Evolutionary conservation across 129 eudicot species (phyloP).

Genomic region (Mikania micrantha): DNA sequence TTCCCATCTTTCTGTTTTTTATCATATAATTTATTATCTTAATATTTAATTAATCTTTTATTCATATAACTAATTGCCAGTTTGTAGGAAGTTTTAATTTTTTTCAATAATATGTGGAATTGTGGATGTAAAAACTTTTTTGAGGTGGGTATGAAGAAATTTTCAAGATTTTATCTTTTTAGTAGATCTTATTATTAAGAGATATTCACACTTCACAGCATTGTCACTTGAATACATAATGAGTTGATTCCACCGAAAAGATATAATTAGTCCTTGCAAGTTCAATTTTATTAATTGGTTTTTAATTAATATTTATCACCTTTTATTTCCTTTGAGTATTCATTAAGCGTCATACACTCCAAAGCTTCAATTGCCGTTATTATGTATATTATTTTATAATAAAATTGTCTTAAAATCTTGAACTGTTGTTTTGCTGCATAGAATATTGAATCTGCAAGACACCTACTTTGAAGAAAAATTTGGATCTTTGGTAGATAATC

Average conservation of each 20-base stretch:
- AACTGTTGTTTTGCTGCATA: constrained; percentile 25
- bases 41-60: too few relatives aligned
- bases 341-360: constrained; percentile 13
- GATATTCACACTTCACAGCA: constrained; percentile 27
- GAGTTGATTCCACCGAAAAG: constrained; percentile 10
- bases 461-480: constrained; percentile 60
- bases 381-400: background rate
- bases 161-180: constrained; percentile 11
- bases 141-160: constrained; percentile 12
- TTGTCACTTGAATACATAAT: constrained; percentile 16
- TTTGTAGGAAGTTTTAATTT: background rate
- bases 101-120: background rate
- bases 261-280: background rate
- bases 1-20: background rate
- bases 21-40: too few relatives aligned
- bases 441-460: constrained; percentile 71
- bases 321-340: constrained; percentile 21
- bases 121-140: background rate
- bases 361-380: constrained; percentile 4
- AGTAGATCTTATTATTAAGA: constrained; percentile 8
- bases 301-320: background rate
- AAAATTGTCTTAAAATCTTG: background rate
- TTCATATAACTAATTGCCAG: background rate
- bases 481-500: constrained; percentile 39
- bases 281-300: background rate